Evolutionary conservation across 805 yeast species (phyloP), one percentile per base, ranked within the genome.

Genomic region (Ogataea chonburiensis): DNA sequence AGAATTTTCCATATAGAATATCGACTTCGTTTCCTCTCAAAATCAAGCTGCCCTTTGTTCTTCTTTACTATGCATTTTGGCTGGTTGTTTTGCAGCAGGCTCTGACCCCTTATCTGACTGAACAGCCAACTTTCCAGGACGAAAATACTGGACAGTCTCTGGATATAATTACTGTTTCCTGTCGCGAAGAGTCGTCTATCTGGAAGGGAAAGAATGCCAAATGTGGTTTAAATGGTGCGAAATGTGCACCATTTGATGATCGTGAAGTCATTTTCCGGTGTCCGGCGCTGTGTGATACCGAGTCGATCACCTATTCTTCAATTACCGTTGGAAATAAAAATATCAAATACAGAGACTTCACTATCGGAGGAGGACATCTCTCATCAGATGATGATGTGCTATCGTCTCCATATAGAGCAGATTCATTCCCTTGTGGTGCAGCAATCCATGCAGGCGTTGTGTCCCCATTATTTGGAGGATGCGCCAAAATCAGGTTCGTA

Each of bases 391-490:
- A 37, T 1, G 60, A 52, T 1, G 47, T 46, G n/a, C 42, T 79
- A 7, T 64, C 86, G 0, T 49, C 62, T 17, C 88, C 89, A 0
- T 89, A 87, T 54, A 68, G 98, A 45, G 89, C 86, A 0, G 98
- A 89, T 61, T 86, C 96, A 1, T 88, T 69, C 50, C 81, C 91
- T 0, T 89, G 98, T 57, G 91, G 88, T 0, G 83, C 96, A 3
- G 97, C 93, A 0, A 75, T 85, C 4, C 96, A 89, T 59, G 79
- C 89, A 2, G 96, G 96, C 1, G 58, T 80, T 0, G 63, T 88
- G 1, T 81, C 93, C 0, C 81, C 91, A 10, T 52, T 69, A 17
- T 65, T 64, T 40, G 98, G 98, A 2, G 96, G 95, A 0, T 82
- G 91, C 55, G 88, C 85, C 1, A 66, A 71, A 33, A 46, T 84